Evolutionary conservation across 768 basidiomycete genomes (phyloP), one percentile per base, ranked within the genome.

Genomic region (Naganishia onofrii): DNA sequence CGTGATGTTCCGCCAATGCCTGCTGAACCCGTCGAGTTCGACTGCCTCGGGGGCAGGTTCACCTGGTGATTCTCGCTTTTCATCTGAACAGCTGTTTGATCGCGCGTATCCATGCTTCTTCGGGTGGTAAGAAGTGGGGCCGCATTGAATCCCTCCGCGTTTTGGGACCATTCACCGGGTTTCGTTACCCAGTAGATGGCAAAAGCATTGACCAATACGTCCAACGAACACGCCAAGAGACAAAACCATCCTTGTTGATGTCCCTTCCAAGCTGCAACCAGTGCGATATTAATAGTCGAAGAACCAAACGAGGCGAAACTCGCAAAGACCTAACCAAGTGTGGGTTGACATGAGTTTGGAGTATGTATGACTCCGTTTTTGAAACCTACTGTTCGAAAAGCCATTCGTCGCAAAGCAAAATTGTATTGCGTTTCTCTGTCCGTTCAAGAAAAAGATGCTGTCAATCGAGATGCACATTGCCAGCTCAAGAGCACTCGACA

Each of bases 111-210:
- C 3, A 63, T 44, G 29, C 32, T 36, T 13, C 26, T 26, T 9
- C 60, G 60, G 15, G 38, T 63, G n/a, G 38, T 46, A 12, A 63
- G 6, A 2, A 34, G n/a, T 26, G 8, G 42, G 3, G 60, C 38
- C 36, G 60, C 23, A 44, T 44, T 29, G 60, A 63, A 63, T 21
- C 60, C 60, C 23, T 63, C 60, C 9, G 60, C 60, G 23, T 63
- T 63, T n/a, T 29, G 60, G 3, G 60, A 63, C 36, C 36, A 42
- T 44, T 44, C 38, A 17, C 60, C 60, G 5, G 60, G 60, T 44
- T 63, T 63, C 13, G 60, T 63, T 1, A 63, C 38, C 60, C 60
- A 63, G n/a, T 63, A 63, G 13, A 63, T 63, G 23, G 60, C 38
- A 34, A 28, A n/a, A 0, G 36, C 38, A 42, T 63, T 63, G 42